Evolutionary conservation across 192 early-diverging fungal genomes (phyloP), one percentile per base, ranked within the genome.

Genomic region (Linnemannia schmuckeri): DNA sequence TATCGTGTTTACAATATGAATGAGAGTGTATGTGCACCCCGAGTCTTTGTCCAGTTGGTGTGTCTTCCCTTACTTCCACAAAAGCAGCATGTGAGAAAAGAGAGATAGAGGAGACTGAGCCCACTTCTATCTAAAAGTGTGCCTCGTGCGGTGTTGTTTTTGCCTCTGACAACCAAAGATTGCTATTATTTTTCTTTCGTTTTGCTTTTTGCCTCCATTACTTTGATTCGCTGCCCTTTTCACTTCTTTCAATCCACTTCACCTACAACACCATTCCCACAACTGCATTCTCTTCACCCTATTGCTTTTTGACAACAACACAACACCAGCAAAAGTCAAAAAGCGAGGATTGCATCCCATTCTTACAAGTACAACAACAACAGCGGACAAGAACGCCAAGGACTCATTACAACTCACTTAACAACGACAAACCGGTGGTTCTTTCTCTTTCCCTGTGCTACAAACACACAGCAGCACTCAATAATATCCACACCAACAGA

Each of bases 31-130:
- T 27, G 55, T 57, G 55, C 55, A 7, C 8, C 24, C 55, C 9
- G 55, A 57, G 24, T 57, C 33, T 33, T 33, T 33, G 27, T 66
- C 30, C 55, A 10, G 55, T 27, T 61, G 4, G 44, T 2, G 3
- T 46, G 44, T 46, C 44, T 46, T 27, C n/a, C n/a, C n/a, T n/a
- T n/a, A 8, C 57, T 61, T n/a, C 8, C n/a, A 6, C 52, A 7
- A 18, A 61, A 33, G 27, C 61, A 66, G 61, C 61, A 66, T 66
- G 61, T 66, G 61, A 66, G 61, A 57, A n/a, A n/a, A 57, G 54
- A 24, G 7, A 6, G 24, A 3, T 6, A 0, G 0, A 61, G n/a
- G n/a, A 61, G 57, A 35, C 30, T 66, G 61, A 66, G 61, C 61
- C 61, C 61, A 66, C 13, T 33, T 33, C 18, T 52, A 18, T 52